Base-by-base conservation (phyloP, 192 early-diverging fungal genomes). In the Backusella luteola region DNA sequence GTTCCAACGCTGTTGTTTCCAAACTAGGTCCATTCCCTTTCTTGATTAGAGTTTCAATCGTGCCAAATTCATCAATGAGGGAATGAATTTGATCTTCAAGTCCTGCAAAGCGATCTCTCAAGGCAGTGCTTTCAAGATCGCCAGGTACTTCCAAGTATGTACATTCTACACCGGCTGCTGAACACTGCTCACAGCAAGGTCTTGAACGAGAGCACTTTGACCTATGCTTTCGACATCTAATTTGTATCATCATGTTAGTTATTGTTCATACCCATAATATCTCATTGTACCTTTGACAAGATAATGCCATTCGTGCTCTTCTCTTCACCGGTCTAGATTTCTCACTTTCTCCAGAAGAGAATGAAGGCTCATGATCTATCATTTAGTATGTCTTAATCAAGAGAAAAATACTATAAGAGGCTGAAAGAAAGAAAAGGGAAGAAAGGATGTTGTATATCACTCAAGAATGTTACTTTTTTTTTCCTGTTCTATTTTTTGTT, bases 121-220 rank as follows among this genome's bases (percentile, higher is more conserved):
- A 63, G 11, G 80, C 80, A 6, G 80, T 81, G n/a, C 80, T 81
- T 73, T 81, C 80, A 11, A 81, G 52, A 75, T 81, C 80, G 21
- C 80, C 80, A n/a, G 80, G 80, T 34, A 68, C 46, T 42, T 81
- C 76, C 7, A 81, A 36, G 21, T 81, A 81, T 35, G 42, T 73
- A 68, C 80, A 81, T 26, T 67, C 76, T 19, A 74, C 73, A 35
- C 68, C 80, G 8, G 76, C 76, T 19, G 53, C 35, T 26, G 42
- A 29, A 67, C 80, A 81, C 44, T 81, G 76, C 15, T 72, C 69
- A 74, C 80, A 81, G 7, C 26, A 59, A 53, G 80, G 80, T 26
- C 80, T 71, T 67, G 73, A 67, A 2, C 80, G 59, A 17, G 80
- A 81, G 67, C 80, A 81, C 36, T 78, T 81, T 14, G 80, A 81